Percentiles rank a stretch among this genome's conserved stretches.
Evolutionary conservation across 495 filamentous ascomycete species (phyloP).

Genomic region (Penicillium odoratum): DNA sequence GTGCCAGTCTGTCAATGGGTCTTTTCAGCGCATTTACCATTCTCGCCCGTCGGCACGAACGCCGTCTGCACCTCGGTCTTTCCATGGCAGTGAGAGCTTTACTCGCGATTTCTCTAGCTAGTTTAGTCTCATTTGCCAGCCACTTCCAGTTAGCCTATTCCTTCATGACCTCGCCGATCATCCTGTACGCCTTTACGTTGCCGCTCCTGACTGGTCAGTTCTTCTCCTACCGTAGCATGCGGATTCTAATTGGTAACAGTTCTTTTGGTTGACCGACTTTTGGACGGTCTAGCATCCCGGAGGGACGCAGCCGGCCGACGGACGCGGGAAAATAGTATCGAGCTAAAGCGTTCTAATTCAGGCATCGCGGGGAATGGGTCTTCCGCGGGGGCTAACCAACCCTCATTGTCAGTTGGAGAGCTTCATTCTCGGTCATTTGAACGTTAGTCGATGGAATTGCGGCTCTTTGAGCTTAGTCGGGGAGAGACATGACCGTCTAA

Average conservation of each 20-base stretch:
- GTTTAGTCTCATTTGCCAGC: conserved; percentile 31
- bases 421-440: not conserved
- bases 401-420: conserved; percentile 2
- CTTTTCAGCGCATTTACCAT: conserved; percentile 36
- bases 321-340: conserved; percentile 29
- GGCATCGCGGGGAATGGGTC: conserved; percentile 10
- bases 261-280: conserved; percentile 45
- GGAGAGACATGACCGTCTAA: not conserved
- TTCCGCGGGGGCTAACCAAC: not conserved
- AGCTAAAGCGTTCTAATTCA: conserved; percentile 9
- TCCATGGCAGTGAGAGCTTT: conserved; percentile 31
- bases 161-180: conserved; percentile 45
- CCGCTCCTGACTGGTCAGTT: conserved; percentile 37
- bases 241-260: conserved; percentile 28
- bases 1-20: conserved; percentile 37
- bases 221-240: not conserved
- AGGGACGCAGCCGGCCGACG: conserved; percentile 31
- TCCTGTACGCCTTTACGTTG: conserved; percentile 43
- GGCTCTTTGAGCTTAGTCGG: not conserved
- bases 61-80: conserved; percentile 20
- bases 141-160: conserved; percentile 38
- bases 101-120: conserved; percentile 30
- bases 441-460: not conserved
- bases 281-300: conserved; percentile 32
- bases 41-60: conserved; percentile 31